Conservation (phyloP, 345 rosid species). For the Citrus glauca region DNA sequence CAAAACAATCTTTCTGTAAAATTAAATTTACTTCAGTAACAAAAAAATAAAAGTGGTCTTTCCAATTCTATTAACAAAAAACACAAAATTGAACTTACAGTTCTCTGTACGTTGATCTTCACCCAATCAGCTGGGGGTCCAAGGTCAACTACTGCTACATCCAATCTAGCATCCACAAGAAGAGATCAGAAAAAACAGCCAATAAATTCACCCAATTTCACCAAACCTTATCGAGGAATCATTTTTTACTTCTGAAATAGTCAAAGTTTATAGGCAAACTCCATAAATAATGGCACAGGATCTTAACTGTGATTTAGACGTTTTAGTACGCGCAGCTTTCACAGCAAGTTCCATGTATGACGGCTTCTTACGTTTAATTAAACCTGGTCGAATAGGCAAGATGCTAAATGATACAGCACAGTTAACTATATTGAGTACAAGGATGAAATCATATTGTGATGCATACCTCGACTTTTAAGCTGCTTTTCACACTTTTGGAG, state of each 20-base stretch:
- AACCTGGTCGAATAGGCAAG: constrained; percentile 38
- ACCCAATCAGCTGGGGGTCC: constrained; percentile 80
- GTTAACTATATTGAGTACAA: constrained; percentile 9
- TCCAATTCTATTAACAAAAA: not conserved
- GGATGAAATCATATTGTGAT: constrained; percentile 7
- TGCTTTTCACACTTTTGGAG: constrained; percentile 55
- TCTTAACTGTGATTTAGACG: constrained; percentile 65
- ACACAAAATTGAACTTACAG: constrained; percentile 35
- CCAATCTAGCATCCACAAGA: constrained; percentile 37
- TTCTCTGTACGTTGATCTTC: constrained; percentile 62
- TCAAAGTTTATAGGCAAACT: constrained; percentile 2
- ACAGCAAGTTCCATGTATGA: constrained; percentile 39
- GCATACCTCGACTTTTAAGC: constrained; percentile 54
- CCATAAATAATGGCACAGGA: constrained; percentile 1
- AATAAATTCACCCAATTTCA: not conserved
- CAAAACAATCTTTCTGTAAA: constrained; percentile 60
- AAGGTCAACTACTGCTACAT: constrained; percentile 45
- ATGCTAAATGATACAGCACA: constrained; percentile 11
- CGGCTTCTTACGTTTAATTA: constrained; percentile 77
- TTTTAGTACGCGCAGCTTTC: constrained; percentile 44
- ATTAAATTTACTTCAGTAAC: not conserved
- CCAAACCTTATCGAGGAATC: not conserved
- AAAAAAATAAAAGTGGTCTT: not conserved
- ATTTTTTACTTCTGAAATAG: not conserved
- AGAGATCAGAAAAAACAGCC: not conserved